Evolutionary conservation across 2,329 filamentous ascomycete species (phyloP).

Genomic region (Ceratocystis variospora): DNA sequence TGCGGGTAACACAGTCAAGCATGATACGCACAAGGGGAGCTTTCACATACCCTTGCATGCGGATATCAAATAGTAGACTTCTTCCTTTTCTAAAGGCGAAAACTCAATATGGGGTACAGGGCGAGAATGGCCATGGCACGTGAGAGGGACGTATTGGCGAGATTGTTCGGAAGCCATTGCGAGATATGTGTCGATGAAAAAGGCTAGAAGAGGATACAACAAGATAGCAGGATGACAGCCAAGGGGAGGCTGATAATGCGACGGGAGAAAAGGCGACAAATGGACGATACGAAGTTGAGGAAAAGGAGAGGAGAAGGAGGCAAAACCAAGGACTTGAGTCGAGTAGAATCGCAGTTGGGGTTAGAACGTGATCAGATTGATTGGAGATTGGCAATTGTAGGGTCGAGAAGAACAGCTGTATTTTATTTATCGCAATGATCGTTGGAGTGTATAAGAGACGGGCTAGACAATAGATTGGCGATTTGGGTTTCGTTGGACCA

Average conservation of each 20-base stretch:
- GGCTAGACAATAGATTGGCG: not conserved
- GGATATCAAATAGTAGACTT: conserved; percentile 82
- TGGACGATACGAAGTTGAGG: not conserved
- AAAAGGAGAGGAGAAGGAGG: not conserved
- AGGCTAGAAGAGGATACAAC: not conserved
- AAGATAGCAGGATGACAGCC: not conserved
- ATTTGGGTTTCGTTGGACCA: not conserved
- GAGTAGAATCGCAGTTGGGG: not conserved
- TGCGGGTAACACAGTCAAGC: conserved; percentile 6
- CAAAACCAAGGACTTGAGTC: not conserved
- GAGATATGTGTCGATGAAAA: not conserved
- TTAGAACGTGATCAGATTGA: conserved; percentile 1
- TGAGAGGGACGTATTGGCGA: conserved; percentile 66
- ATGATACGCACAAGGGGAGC: conserved; percentile 14
- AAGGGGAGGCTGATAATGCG: not conserved
- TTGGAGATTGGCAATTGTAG: not conserved
- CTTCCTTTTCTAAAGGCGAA: conserved; percentile 67
- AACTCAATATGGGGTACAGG: conserved; percentile 87
- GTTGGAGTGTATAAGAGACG: not conserved
- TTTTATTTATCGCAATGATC: not conserved
- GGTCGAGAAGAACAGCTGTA: not conserved
- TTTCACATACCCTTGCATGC: conserved; percentile 62
- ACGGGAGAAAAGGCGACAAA: not conserved
- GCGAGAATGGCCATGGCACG: conserved; percentile 86
- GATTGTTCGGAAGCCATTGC: conserved; percentile 24